Evolutionary conservation across 2,329 filamentous ascomycete genomes (phyloP), one percentile per base, ranked within the genome.

Genomic region (Alternaria burnsii): DNA sequence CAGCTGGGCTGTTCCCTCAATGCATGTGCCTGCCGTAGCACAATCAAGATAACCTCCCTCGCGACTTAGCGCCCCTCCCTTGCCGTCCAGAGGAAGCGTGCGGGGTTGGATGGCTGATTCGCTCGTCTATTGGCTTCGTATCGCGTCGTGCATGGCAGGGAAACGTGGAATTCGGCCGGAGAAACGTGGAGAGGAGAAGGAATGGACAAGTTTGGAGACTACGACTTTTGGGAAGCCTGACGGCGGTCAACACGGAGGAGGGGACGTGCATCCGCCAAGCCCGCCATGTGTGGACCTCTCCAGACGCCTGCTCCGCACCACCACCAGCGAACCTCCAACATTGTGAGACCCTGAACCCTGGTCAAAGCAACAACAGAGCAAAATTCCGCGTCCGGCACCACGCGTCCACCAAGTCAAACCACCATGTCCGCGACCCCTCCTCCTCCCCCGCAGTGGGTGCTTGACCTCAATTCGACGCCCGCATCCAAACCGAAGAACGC

Each of bases 361-460:
- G 41, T 34, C 38, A 14, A 32, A 46, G 34, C 42, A 34, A 40
- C 42, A 48, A 24, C 50, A 44, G 20, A 14, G 44, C 12, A 20
- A 5, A 20, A 32, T 12, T 4, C 9, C 16, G 1, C 30, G 41
- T 16, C 38, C 30, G n/a, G 5, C 11, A 4, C 20, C 8, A 7
- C 43, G 44, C 14, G 1, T 20, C 26, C 10, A 22, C 3, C 12
- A 43, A 28, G 40, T 36, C 26, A 11, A 7, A 30, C 16, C 58
- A 50, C 41, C 43, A 73, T 75, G 71, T 55, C 75, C 3, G 36
- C 69, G 11, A 41, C 53, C 4, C 70, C 76, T 5, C 71, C 82
- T 41, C 84, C 82, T 50, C 85, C 85, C 48, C 94, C 94, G 34
- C 83, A 86, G 84, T 99, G 95, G 95, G 92, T 94, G 34, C 80